Evolutionary conservation across 179 eudicot genomes (phyloP), one percentile per base, ranked within the genome.

Genomic region (Corrigiola litoralis): DNA sequence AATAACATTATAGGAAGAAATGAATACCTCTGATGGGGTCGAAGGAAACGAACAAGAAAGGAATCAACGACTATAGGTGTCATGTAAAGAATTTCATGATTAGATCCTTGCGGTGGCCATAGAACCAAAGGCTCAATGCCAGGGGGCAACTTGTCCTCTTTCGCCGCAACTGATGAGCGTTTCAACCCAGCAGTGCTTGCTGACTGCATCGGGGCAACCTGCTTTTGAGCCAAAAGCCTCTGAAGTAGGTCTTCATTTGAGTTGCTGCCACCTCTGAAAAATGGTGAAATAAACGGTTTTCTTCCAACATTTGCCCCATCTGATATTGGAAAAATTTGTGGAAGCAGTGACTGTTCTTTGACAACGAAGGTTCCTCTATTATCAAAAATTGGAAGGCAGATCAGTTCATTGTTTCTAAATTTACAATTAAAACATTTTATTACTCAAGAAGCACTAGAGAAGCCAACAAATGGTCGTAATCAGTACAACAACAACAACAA

Each of bases 11-110:
- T 6, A 16, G 45, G 1, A 50, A 48, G 41, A 31, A 21, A 20
- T 4, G 23, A 42, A 47, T 92, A 92, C 99, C 97, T 92, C 75
- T 95, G 99, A 80, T 95, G 97, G 47, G 99, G 91, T 68, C 97
- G 84, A 45, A 95, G 95, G 69, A 86, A 95, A 21, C 77, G 88
- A 69, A 89, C 95, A 72, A 95, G 95, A 86, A 92, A 50, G 21
- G 88, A 72, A 66, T 95, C 97, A 57, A 95, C 99, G 38, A 55
- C 55, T 52, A 95, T 87, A 7, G 74, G 77, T 5, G 71, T 38
- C 71, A 67, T 60, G 33, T 55, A 67, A 57, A 34, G 51, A 64
- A 64, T 73, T 66, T 38, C 80, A 63, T 69, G 81, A 16, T 63
- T 75, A 25, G 66, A 41, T 46, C 87, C 96, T 41, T 87, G 96